Evolutionary conservation across 139 green algal genomes (phyloP).

Genomic region (Chlamydomonas applanata): DNA sequence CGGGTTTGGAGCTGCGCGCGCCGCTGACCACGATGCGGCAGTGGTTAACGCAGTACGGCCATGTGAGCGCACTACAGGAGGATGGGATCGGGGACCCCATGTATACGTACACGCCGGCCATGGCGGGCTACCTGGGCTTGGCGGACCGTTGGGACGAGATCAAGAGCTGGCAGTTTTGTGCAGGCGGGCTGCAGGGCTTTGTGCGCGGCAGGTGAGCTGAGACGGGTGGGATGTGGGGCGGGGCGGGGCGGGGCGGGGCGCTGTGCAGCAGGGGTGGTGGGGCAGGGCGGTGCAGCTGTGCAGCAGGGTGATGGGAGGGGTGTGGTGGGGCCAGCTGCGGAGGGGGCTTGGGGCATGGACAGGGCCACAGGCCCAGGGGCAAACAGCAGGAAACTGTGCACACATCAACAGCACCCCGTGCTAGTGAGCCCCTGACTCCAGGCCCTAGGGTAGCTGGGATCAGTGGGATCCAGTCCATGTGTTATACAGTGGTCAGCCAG

Average conservation of each 20-base stretch:
- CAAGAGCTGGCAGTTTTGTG: constrained; percentile 21
- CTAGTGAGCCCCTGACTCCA: too few species aligned
- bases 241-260: neutral
- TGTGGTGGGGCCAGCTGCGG: too few species aligned
- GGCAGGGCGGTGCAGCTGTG: neutral
- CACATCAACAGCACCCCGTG: too few species aligned
- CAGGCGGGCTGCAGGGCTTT: constrained; percentile 30
- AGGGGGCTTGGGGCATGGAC: too few species aligned
- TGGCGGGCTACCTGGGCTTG: constrained; percentile 16
- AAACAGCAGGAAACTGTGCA: too few species aligned
- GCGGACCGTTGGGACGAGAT: neutral
- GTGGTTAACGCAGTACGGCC: constrained; percentile 13
- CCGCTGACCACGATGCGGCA: constrained; percentile 10
- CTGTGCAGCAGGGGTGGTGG: neutral
- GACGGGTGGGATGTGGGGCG: neutral
- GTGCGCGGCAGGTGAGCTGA: constrained; percentile 5
- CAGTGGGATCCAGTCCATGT: too few species aligned
- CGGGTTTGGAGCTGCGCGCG: constrained; percentile 31
- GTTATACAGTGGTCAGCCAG: too few species aligned
- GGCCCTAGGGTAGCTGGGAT: too few species aligned
- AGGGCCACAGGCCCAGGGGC: too few species aligned
- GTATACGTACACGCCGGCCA: constrained; percentile 19
- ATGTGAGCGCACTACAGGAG: constrained; percentile 23
- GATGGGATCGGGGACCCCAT: constrained; percentile 25
- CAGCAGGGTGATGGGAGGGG: too few species aligned